phyloP scores from a whole-genome alignment of 1,139 yeast species.

The Saccharomyces uvarum region DNA sequence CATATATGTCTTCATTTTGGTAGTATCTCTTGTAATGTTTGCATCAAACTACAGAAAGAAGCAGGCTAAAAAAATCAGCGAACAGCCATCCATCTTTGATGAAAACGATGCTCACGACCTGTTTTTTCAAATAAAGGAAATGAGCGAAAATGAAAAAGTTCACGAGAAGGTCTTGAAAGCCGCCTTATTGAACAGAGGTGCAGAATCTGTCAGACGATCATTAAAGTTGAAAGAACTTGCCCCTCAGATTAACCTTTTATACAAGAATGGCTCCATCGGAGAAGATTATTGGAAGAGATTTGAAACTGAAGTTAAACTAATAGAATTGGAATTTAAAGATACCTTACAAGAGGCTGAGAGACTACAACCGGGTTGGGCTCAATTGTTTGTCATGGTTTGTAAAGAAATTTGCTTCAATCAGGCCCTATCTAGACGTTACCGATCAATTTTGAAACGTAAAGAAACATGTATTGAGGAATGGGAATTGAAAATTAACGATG shows the following conservation, averaged over 20 bases:
- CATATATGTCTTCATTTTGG: constrained; percentile 63
- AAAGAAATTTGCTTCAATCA: constrained; percentile 89
- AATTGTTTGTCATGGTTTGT: constrained; percentile 64
- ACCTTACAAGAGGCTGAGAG: constrained; percentile 70
- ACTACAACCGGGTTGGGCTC: constrained; percentile 74
- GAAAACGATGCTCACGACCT: constrained; percentile 60
- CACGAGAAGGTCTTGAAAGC: constrained; percentile 81
- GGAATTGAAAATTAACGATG: constrained; percentile 35
- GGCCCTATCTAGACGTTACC: constrained; percentile 75
- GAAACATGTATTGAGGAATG: constrained; percentile 44
- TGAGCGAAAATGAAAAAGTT: constrained; percentile 45
- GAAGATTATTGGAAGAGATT: constrained; percentile 80
- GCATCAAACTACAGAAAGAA: constrained; percentile 62
- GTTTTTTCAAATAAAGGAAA: constrained; percentile 51
- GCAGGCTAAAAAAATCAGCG: constrained; percentile 45
- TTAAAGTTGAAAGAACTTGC: constrained; percentile 63
- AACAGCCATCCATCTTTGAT: constrained; percentile 63
- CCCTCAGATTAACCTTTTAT: constrained; percentile 58
- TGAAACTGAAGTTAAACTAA: constrained; percentile 66
- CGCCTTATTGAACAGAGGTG: constrained; percentile 78
- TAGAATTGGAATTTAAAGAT: constrained; percentile 69
- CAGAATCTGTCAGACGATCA: constrained; percentile 83
- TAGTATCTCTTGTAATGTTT: constrained; percentile 67
- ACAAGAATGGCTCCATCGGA: constrained; percentile 84
- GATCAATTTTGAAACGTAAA: constrained; percentile 52